Evolutionary conservation across 352 stramenopile genomes (phyloP), one percentile per base, ranked within the genome.

Genomic region (Phytophthora pluvialis): DNA sequence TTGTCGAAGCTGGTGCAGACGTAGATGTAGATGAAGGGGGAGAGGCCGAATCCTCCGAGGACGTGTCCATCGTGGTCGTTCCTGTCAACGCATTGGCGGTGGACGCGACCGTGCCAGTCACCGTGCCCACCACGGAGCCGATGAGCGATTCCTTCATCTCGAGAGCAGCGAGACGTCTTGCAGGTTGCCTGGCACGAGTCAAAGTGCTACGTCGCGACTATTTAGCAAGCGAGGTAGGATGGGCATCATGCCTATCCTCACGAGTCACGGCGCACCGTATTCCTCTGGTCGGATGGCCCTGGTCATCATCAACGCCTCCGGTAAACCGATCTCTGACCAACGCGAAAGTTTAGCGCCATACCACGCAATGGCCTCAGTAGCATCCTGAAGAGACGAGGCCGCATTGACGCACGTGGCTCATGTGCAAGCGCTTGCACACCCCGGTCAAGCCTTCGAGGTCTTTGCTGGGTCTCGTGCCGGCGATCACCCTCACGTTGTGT

Each of bases 131-230:
- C 10, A 64, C 49, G 21, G 57, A 63, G 4, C 40, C 58, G 13
- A 72, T 55, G 7, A 72, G 44, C 10, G 58, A 63, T 57, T 71
- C 56, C 44, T 67, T 61, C 64, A 72, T 72, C 18, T 55, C 26
- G 55, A 40, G 36, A 28, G 46, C 31, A 47, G 21, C 31, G 13
- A 40, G 21, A 18, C 9, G 39, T 38, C 10, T 51, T 46, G n/a
- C 13, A 33, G 47, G 26, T 29, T 63, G 29, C n/a, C 40, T 28
- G 33, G 39, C 25, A 31, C 31, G 16, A 48, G 9, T 45, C 60
- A 35, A 43, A 57, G 25, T 56, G 49, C 40, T 50, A 38, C 45
- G 29, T 33, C 18, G 35, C 16, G 46, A 54, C 45, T 33, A 64
- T 11, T 21, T 50, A 36, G 40, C 36, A 49, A 43, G 38, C 40